Base-by-base conservation (phyloP, 2,329 filamentous ascomycete genomes). In the Alternaria brassicicola region DNA sequence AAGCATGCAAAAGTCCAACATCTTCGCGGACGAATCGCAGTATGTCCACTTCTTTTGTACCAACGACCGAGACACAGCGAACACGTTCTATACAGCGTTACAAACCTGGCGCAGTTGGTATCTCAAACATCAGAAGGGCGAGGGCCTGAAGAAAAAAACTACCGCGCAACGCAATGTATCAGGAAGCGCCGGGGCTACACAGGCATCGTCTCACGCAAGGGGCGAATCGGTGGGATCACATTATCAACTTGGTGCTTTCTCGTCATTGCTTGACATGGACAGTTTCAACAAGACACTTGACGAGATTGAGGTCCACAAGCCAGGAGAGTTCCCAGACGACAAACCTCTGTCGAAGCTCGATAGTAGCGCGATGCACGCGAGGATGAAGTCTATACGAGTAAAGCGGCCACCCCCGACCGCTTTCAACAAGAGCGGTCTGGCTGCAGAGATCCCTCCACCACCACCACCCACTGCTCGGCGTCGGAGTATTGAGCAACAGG, bases 41-140 rank as follows among this genome's bases (percentile, higher is more conserved):
- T 98, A 92, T 72, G 90, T 96, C 3, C 94, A 98, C 72, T 97
- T 94, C 78, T 96, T 98, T 79, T 89, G 87, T 57, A 92, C 90
- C 2, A 91, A 92, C 42, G 91, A 97, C 67, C 80, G 84, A 5
- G 75, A 80, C 1, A 77, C 88, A 1, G 91, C 91, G 0, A 83
- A 84, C n/a, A 79, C 81, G 13, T 97, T 94, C 78, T 88, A 90
- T 69, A 81, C 84, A 15, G 83, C 84, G 23, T 83, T 96, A 1
- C 92, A 97, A 61, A 80, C 80, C 36, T 97, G 93, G 93, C 86
- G 94, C 57, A 96, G 91, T 76, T 97, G 93, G 92, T 97, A 97
- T 71, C 79, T 97, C 7, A 89, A 92, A 41, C 88, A 91, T 66
- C 87, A 88, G 60, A 84, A 89, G 71, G 86, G 88, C 17, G 83